Evolutionary conservation across 2,329 filamentous ascomycete species (phyloP), one percentile per base, ranked within the genome.

Genomic region (Parafenestella ontariensis): DNA sequence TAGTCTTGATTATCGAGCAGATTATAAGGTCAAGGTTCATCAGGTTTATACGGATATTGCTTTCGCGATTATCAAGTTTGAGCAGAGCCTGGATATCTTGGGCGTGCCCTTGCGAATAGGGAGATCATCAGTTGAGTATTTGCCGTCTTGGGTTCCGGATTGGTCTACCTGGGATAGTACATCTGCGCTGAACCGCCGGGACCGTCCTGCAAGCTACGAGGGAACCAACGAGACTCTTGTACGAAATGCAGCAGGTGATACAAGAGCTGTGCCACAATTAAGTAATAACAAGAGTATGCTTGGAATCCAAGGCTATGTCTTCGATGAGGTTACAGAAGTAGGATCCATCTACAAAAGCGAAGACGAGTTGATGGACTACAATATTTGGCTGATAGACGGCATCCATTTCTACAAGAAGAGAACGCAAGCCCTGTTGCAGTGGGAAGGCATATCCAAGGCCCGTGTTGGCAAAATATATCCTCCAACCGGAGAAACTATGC

Each of bases 351-450:
- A 51, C 13, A 18, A 49, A 23, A 52, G 42, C 23, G 49, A 48
- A 3, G 50, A 59, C 11, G 44, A 54, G 39, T 48, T 58, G n/a
- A 41, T 58, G 3, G 43, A 52, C 44, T 47, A 26, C 44, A 39
- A 47, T 8, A 13, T 47, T 10, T 47, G 44, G 44, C 21, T 47
- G 3, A 11, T 47, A 4, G 44, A 39, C 23, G 15, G 20, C 20
- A 9, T 20, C 5, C 39, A 39, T 15, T 47, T 47, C 31, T 37
- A 18, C 11, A 47, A 47, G 23, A n/a, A 24, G 5, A 20, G 36
- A 3, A 31, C 6, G 7, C 21, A 47, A 26, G 18, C 45, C 26
- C 17, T 47, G 17, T 15, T 47, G 37, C 21, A 64, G 13, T 59
- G 52, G 52, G 54, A 62, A 33, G 5, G 15, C 15, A 36, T 60